Evolutionary conservation across 2,329 filamentous ascomycete genomes (phyloP).

Genomic region (Leptographium flavum): DNA sequence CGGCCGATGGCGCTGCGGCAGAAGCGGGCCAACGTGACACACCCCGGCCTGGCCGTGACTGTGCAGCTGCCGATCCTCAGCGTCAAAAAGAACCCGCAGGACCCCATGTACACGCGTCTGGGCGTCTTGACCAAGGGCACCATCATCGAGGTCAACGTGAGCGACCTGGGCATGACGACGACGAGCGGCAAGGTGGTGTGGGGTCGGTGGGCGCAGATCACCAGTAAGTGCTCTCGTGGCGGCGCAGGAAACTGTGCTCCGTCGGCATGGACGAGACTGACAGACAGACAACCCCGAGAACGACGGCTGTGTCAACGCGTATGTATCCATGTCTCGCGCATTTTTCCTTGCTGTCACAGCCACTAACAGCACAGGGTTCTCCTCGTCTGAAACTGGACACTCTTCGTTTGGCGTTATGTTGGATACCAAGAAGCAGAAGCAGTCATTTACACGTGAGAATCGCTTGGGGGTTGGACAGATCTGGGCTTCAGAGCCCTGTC

Average conservation of each 20-base stretch:
- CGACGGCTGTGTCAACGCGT: slow-evolving; percentile 13
- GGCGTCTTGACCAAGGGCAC: slow-evolving; percentile 67
- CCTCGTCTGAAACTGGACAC: slow-evolving; percentile 2
- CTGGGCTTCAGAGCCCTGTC: too few species aligned
- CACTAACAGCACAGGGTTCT: slow-evolving; percentile 1
- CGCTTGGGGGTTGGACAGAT: too few species aligned
- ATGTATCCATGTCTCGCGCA: background rate
- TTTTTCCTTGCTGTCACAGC: background rate
- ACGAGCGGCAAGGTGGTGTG: slow-evolving; percentile 86
- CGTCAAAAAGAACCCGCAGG: slow-evolving; percentile 64
- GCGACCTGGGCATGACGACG: slow-evolving; percentile 80
- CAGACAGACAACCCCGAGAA: slow-evolving; percentile 12
- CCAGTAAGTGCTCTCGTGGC: slow-evolving; percentile 21
- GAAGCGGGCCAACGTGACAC: slow-evolving; percentile 58
- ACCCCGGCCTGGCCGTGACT: slow-evolving; percentile 32
- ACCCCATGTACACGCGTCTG: slow-evolving; percentile 81
- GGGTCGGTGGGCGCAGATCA: slow-evolving; percentile 69
- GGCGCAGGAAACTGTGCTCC: too few species aligned
- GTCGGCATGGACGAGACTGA: background rate
- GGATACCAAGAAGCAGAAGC: too few species aligned
- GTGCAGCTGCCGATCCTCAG: slow-evolving; percentile 71
- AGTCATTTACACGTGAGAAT: too few species aligned
- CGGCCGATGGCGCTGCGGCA: slow-evolving; percentile 40
- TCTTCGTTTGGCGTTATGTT: too few species aligned
- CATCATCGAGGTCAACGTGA: slow-evolving; percentile 79